Percentiles rank a stretch among this genome's conserved stretches.
Conservation (phyloP, 371 early-diverging fungal genomes). For the Pancytospora philotis region DNA sequence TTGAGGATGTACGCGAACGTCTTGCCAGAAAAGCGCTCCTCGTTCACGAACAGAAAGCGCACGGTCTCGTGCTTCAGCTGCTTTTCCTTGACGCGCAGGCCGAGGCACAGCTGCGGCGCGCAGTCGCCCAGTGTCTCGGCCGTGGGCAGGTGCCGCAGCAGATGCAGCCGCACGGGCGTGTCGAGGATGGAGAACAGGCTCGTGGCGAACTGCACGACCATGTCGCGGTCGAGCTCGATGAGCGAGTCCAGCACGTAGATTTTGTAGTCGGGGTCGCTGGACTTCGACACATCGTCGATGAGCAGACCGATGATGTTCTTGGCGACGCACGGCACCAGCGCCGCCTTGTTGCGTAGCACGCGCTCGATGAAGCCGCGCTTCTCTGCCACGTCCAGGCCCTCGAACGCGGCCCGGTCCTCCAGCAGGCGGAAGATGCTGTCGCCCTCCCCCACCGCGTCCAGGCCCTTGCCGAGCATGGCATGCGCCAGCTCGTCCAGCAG, state of each 20-base stretch:
- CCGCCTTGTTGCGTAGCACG: constrained; percentile 1
- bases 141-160: constrained; percentile 31
- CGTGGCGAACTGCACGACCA: constrained; percentile 13
- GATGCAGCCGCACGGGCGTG: constrained; percentile 38
- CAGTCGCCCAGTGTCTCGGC: constrained; percentile 9
- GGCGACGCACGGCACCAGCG: constrained; percentile 22
- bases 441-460: not conserved
- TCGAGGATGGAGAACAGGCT: constrained; percentile 41
- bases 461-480: not conserved
- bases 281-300: constrained; percentile 12
- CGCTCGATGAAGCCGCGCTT: constrained; percentile 32
- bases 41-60: constrained; percentile 40
- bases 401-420: constrained; percentile 27
- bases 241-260: constrained; percentile 30
- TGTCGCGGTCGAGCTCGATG: constrained; percentile 24
- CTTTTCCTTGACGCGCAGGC: constrained; percentile 49
- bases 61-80: constrained; percentile 44
- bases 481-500: constrained; percentile 6
- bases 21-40: constrained; percentile 10
- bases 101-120: constrained; percentile 35
- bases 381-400: constrained; percentile 7
- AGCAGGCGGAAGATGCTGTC: constrained; percentile 1
- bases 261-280: constrained; percentile 27
- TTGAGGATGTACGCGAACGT: constrained; percentile 25
- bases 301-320: constrained; percentile 24